A percentile compares a stretch with the other conserved stretches of the same genome.
phyloP scores from a whole-genome alignment of 345 rosid genomes.

The Passiflora organensis region DNA sequence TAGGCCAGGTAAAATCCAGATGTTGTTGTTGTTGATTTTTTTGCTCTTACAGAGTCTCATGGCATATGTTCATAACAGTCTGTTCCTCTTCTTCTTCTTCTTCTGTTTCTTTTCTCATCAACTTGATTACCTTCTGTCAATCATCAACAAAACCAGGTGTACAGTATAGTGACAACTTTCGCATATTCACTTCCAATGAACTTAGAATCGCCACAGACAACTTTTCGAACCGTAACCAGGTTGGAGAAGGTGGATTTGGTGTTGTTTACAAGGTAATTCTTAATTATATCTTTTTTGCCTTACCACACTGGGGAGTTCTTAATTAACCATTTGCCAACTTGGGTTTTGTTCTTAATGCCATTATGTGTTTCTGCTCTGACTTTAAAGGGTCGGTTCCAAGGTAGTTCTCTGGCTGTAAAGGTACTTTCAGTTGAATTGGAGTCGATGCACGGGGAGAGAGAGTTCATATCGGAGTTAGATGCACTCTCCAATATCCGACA shows the following conservation, averaged over 20 bases:
- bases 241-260: slow-evolving; percentile 60
- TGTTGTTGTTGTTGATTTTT: no score
- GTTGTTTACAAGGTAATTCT: slow-evolving; percentile 50
- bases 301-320: no score
- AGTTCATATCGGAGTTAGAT: slow-evolving; percentile 49
- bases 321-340: no score
- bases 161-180: slow-evolving; percentile 17
- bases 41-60: no score
- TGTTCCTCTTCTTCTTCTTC: not conserved
- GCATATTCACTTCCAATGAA: slow-evolving; percentile 36
- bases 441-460: slow-evolving; percentile 60
- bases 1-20: slow-evolving; percentile 17
- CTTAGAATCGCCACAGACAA: slow-evolving; percentile 35
- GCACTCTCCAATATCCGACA: slow-evolving; percentile 43
- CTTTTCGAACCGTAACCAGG: slow-evolving; percentile 45
- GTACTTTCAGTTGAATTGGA: slow-evolving; percentile 42
- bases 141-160: slow-evolving; percentile 13
- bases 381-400: slow-evolving; percentile 37
- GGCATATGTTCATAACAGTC: not conserved
- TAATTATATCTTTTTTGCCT: not conserved
- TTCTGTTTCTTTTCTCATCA: not conserved
- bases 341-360: not conserved
- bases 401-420: slow-evolving; percentile 49
- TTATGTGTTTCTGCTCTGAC: not conserved
- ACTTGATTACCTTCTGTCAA: not conserved